A percentile compares a stretch with the other conserved stretches of the same genome.
These are phyloP conservation scores for Cucurbita pepo DNA, from an alignment of 306 rosid species.

Conservation along the genomic window DNA sequence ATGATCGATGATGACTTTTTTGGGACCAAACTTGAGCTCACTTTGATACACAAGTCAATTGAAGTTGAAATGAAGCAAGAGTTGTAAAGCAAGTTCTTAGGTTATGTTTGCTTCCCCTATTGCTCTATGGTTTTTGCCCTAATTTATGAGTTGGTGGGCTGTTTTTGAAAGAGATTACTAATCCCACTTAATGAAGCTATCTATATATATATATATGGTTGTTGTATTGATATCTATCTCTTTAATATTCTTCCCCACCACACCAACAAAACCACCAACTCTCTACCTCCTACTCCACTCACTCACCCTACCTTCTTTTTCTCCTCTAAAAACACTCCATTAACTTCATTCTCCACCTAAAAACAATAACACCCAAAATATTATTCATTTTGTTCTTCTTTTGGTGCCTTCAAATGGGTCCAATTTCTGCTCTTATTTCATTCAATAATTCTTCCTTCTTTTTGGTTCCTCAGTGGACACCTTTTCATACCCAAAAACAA, in stretches of 20 bases:
- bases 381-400: constrained; percentile 15
- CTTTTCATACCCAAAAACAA: constrained; percentile 21
- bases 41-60: background rate
- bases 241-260: constrained; percentile 16
- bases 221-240: background rate
- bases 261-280: constrained; percentile 24
- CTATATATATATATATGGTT: background rate
- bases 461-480: constrained; percentile 31
- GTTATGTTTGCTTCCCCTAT: background rate
- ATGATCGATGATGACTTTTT: background rate
- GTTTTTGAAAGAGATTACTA: background rate
- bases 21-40: background rate
- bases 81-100: background rate
- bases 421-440: constrained; percentile 23
- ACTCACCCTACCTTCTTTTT: background rate
- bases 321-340: constrained; percentile 10
- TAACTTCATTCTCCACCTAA: constrained; percentile 17
- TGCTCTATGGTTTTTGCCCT: background rate
- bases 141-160: background rate
- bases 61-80: background rate
- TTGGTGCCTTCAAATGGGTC: constrained; percentile 40
- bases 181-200: background rate
- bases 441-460: constrained; percentile 28
- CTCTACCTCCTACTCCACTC: constrained; percentile 41
- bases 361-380: constrained; percentile 7